Evolutionary conservation across 2,329 filamentous ascomycete genomes (phyloP), one percentile per base, ranked within the genome.

Genomic region (Arthrobotrys conoides): DNA sequence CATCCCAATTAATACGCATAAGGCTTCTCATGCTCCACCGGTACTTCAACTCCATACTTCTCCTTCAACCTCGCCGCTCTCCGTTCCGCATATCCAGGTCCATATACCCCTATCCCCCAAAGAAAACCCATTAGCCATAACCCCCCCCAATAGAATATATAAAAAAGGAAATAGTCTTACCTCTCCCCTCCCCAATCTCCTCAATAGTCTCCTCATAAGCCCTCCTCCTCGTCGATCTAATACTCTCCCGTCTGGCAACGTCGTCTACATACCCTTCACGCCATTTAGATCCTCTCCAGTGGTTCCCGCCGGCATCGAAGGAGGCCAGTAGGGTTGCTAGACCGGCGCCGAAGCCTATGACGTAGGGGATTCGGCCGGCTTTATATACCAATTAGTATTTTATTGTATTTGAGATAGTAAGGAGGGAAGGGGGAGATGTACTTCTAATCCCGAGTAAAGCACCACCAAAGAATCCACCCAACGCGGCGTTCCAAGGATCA

Each of bases 11-110:
- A 82, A 85, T 84, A 84, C 85, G 71, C 85, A 83, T 65, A 85
- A 83, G 80, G 83, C 82, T 69, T 83, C 83, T 76, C 81, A 80
- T 73, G 82, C 82, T 65, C 81, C 81, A 80, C 88, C 83, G 91
- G 89, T 83, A 97, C 90, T 81, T 97, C 93, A 83, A 96, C 89
- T 76, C 94, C 93, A 83, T 97, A 97, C 85, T 91, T 93, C 85
- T 93, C 91, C 88, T 93, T 91, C 84, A 97, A 88, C 82, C 93
- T 89, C 86, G 94, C 88, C 81, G 90, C 89, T 84, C 94, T 90
- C 85, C 94, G 88, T 87, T 97, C 93, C 82, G 93, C 91, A 84
- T 96, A 97, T 65, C 93, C 93, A 16, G 92, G 91, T 48, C 89
- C 92, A 82, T 91, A 88, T 82, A 97, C 93, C 70, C 92, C 94